Evolutionary conservation across 202 grass and related monocot genomes (phyloP), one percentile per base, ranked within the genome.

Genomic region (Panicum hallii): DNA sequence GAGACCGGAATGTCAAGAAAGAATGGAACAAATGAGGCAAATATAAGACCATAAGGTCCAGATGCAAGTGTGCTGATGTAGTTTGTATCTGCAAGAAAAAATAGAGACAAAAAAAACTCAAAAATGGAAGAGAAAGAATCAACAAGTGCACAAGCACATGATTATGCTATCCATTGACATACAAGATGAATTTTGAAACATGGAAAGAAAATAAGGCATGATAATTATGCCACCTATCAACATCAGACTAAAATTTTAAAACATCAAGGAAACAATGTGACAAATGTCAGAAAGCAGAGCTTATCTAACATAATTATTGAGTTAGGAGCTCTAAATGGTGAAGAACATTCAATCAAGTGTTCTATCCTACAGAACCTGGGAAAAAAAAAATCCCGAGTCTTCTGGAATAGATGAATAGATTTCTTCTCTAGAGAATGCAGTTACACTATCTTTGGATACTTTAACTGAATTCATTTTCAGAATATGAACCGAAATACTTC

Each of bases 1-100:
- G 88, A 91, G 87, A 96, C 36, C 42, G 93, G 97, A 83, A 99
- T 94, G 62, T 99, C 93, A 46, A 94, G 91, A 82, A 87, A 92
- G 73, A 99, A 99, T 23, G 97, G 91, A 67, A 99, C 77, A 84
- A 94, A 99, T 17, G 92, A 96, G 47, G 91, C 77, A 94, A 94
- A 99, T 91, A 99, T 94, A 48, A 99, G 89, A 61, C 93, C 89
- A 86, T 94, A 96, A 80, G 97, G 93, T 85, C 97, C 97, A 77
- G 90, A 96, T 32, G 91, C 91, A 92, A 94, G 86, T 46, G 48
- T 54, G 64, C 74, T 89, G 69, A 92, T 89, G 78, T 85, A 90
- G 70, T 86, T 91, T 81, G 97, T 85, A 92, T 94, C 94, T 97
- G 82, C 49, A 83, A 75, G 64, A 41, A 88, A 88, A 78, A 79